These are phyloP conservation scores for Phalaenopsis hybrid DNA, from an alignment of 116 monocot genomes.

Conservation along the genomic window DNA sequence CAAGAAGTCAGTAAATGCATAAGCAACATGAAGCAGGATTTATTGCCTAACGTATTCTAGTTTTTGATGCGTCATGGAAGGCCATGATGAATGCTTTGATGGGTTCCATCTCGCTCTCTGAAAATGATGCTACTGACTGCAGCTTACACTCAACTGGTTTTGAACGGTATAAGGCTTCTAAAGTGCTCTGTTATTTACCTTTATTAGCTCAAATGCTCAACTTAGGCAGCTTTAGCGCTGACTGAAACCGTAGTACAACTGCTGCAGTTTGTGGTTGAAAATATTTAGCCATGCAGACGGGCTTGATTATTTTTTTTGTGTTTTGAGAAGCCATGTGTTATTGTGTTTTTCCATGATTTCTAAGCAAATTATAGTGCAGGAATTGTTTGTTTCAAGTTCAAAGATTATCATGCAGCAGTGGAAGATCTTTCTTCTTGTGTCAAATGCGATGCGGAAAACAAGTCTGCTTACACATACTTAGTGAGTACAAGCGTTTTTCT, in stretches of 20 bases:
- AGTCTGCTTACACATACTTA: constrained; percentile 91
- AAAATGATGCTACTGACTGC: not conserved
- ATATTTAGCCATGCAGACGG: not conserved
- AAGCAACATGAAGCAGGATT: too few species aligned
- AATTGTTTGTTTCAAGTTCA: constrained; percentile 87
- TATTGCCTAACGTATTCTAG: too few species aligned
- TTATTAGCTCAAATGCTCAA: too few species aligned
- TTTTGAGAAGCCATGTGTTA: not conserved
- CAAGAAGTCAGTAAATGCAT: too few species aligned
- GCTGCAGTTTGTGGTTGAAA: not conserved
- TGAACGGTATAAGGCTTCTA: not conserved
- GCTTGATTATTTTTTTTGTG: not conserved
- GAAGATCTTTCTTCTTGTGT: constrained; percentile 76
- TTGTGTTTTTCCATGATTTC: not conserved
- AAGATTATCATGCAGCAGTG: constrained; percentile 70
- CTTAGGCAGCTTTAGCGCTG: too few species aligned
- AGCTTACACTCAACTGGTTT: not conserved
- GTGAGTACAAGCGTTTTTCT: constrained; percentile 24
- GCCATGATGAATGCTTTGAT: too few species aligned
- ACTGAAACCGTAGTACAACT: too few species aligned
- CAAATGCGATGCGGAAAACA: constrained; percentile 55
- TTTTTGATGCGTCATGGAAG: too few species aligned
- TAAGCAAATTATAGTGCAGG: constrained; percentile 35
- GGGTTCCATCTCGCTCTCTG: not conserved
- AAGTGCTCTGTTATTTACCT: not conserved